phyloP scores from a whole-genome alignment of 1,284 basidiomycete genomes.

The Pyrrhoderma lamaoense region DNA sequence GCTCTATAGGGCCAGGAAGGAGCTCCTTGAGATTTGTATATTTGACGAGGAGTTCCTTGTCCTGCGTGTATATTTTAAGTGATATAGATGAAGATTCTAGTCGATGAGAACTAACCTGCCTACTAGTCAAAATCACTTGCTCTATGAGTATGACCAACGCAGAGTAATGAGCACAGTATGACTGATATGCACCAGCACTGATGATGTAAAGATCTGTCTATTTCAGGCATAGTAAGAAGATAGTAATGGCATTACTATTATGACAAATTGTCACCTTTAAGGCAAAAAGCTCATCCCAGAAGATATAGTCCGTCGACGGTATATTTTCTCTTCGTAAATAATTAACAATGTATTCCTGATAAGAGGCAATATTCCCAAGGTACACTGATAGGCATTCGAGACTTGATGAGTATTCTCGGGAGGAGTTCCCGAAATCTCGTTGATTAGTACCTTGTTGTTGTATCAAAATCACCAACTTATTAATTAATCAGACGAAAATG shows the following conservation, averaged over 20 bases:
- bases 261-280: background rate
- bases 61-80: too few relatives aligned
- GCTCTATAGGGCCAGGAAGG: slow-evolving; percentile 9
- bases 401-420: background rate
- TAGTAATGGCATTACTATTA: background rate
- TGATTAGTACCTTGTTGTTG: too few relatives aligned
- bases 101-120: background rate
- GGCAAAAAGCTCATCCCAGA: slow-evolving; percentile 7
- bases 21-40: slow-evolving; percentile 8
- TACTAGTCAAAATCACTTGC: background rate
- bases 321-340: background rate
- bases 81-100: too few relatives aligned
- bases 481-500: background rate
- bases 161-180: slow-evolving; percentile 14
- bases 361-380: slow-evolving; percentile 6
- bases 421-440: too few relatives aligned
- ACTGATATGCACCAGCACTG: slow-evolving; percentile 14
- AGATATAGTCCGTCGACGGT: slow-evolving; percentile 4
- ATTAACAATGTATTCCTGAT: slow-evolving; percentile 6
- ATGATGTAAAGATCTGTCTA: slow-evolving; percentile 2
- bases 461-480: too few relatives aligned
- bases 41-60: background rate
- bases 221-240: background rate
- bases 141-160: slow-evolving; percentile 4
- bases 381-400: slow-evolving; percentile 6